Conservation (phyloP, 139 green algal genomes). For the Spirogloea muscicola region DNA sequence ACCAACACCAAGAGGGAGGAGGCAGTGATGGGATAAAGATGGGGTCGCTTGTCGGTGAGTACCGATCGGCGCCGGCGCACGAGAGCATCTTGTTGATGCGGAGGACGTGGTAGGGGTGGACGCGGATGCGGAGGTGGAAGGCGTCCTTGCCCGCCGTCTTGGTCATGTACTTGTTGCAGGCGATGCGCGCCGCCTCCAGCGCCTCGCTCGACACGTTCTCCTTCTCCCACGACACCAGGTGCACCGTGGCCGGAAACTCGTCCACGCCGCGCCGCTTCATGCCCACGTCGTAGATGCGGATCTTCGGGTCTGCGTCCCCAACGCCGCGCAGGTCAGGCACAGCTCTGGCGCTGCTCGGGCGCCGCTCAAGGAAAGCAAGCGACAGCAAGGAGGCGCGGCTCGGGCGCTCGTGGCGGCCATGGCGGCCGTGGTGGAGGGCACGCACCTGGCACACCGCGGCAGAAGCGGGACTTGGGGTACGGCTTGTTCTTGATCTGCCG, state of each 20-base stretch:
- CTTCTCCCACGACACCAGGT: conserved; percentile 84
- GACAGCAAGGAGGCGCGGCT: not conserved
- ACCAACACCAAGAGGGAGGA: too few relatives aligned
- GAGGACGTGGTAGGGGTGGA: conserved; percentile 98
- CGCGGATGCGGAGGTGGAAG: conserved; percentile 95
- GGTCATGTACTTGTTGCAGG: conserved; percentile 99
- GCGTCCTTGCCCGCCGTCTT: conserved; percentile 93
- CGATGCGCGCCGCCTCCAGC: conserved; percentile 95
- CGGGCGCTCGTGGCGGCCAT: not conserved
- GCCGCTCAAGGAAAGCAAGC: not conserved
- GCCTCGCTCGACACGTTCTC: conserved; percentile 79
- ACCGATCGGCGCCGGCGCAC: conserved; percentile 93
- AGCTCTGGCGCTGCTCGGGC: not conserved
- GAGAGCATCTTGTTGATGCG: conserved; percentile 99
- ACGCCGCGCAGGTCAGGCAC: not conserved
- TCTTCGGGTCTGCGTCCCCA: conserved; percentile 90
- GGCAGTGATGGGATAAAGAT: too few relatives aligned
- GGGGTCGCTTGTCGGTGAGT: not conserved
- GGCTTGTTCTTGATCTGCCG: conserved; percentile 99
- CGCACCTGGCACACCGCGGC: conserved; percentile 85
- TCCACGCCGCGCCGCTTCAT: conserved; percentile 92
- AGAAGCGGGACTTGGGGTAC: conserved; percentile 98
- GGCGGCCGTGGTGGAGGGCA: not conserved
- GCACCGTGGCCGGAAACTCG: conserved; percentile 89
- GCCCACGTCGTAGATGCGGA: conserved; percentile 97